Evolutionary conservation across 73 alveolate genomes (phyloP), one percentile per base, ranked within the genome.

Genomic region (Paramecium bursaria): DNA sequence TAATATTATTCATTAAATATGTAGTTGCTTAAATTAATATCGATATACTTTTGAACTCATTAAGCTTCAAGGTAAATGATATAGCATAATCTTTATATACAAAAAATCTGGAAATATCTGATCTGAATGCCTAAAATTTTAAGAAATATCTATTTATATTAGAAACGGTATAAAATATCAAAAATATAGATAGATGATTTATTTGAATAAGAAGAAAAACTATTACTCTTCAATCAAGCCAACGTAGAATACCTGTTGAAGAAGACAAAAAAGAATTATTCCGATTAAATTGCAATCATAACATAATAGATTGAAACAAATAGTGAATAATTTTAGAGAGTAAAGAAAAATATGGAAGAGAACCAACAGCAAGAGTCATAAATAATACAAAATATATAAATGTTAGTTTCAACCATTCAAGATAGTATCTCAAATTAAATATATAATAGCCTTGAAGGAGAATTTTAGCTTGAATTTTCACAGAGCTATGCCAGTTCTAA

Each of bases 211-310:
- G 4, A 67, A 42, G 82, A 67, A 17, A 67, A 67, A 67, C 26
- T 67, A 67, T 27, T 67, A 14, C 19, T 35, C 15, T 67, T 67
- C 35, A 67, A 67, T 67, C 60, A 67, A 19, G 82, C 82, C 21
- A 67, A 67, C 48, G 44, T 67, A 3, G 82, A 67, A 42, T 67
- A 67, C 44, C 60, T 67, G 9, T 19, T 67, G 19, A 67, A 67
- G 44, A 67, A 42, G 44, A 67, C 82, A 1, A 31, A 47, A 9
- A 67, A 67, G 44, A 67, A 67, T 67, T 67, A 67, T 27, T 39
- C 33, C 44, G 82, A 67, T 47, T 19, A 67, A 67, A 19, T 67
- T 15, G 44, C 17, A 13, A 35, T 39, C 13, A 31, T 67, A 33
- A 25, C 60, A 21, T 26, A 44, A 1, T 39, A 67, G 33, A 67